A percentile compares a stretch with the other conserved stretches of the same genome.
These are phyloP conservation scores for Mycena rebaudengoi DNA, from an alignment of 768 basidiomycete species.

Conservation along the genomic window DNA sequence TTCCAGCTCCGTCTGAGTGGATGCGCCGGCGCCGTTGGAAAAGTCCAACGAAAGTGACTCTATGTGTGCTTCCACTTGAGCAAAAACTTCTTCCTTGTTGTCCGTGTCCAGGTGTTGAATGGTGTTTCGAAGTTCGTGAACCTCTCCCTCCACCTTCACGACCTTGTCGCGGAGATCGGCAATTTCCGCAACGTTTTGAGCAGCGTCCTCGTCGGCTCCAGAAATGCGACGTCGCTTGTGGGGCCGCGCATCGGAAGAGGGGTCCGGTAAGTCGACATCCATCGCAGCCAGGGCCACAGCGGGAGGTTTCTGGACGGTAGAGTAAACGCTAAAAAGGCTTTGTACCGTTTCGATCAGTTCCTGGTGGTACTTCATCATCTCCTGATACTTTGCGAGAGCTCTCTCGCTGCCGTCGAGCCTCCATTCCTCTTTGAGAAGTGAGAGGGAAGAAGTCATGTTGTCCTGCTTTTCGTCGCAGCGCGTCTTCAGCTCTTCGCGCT, in stretches of 20 bases:
- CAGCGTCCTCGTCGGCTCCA: slow-evolving; percentile 14
- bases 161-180: slow-evolving; percentile 30
- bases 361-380: slow-evolving; percentile 30
- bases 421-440: slow-evolving; percentile 31
- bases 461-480: slow-evolving; percentile 31
- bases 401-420: slow-evolving; percentile 39
- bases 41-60: background rate
- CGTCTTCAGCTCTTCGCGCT: slow-evolving; percentile 29
- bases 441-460: slow-evolving; percentile 23
- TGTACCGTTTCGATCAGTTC: slow-evolving; percentile 34
- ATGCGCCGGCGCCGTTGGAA: background rate
- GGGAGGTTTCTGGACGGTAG: too few relatives aligned
- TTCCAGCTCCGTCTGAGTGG: background rate
- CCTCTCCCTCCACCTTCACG: slow-evolving; percentile 29
- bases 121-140: background rate
- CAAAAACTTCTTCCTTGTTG: background rate
- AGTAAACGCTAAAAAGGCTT: too few relatives aligned
- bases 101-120: background rate
- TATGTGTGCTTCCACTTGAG: slow-evolving; percentile 7
- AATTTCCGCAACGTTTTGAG: slow-evolving; percentile 28
- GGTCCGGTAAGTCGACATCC: slow-evolving; percentile 24
- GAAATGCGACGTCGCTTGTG: slow-evolving; percentile 41
- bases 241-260: slow-evolving; percentile 26
- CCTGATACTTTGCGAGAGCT: slow-evolving; percentile 28
- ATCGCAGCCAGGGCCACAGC: too few relatives aligned